Base-by-base conservation (phyloP, 257 asterid genomes). In the Penstemon barbatus region DNA sequence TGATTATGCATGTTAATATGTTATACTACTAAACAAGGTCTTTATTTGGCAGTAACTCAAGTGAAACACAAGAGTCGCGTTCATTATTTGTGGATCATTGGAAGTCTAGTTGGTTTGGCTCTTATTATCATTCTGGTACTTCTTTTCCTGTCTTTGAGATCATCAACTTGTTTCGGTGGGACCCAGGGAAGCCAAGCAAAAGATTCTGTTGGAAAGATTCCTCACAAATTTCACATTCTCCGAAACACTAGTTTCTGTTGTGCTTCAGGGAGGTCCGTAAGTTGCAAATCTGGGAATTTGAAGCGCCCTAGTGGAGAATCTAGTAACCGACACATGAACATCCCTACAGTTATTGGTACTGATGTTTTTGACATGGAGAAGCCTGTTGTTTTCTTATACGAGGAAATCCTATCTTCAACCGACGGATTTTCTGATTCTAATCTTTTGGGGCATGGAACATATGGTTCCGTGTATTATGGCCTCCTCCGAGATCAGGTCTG, bases 391-490 rank as follows among this genome's bases (percentile, higher is more conserved):
- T 87, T 90, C 73, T 45, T 83, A 33, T 88, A 87, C 3, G 88
- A 84, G 67, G 99, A 88, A 67, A 80, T 93, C 74, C 70, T 84
- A 8, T 77, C 85, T 65, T 80, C 92, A 8, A 89, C 99, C 0
- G 97, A 87, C 38, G 87, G 95, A 40, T 91, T 94, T 73, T 90
- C 96, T 3, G 97, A 90, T 68, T 77, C 96, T 71, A 87, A 84
- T 81, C 95, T 90, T 75, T 80, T 94, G 79, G 99, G 99, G 40
- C 90, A 91, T 63, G 99, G 99, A 64, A 84, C 91, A 25, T 94
- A 90, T 66, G 99, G 97, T 52, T 88, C 99, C 0, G 97, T 94
- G 70, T 94, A 91, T 81, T 89, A 83, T 52, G 90, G 91, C 77
- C 84, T 78, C 33, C 95, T 94, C 41, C 94, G 86, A n/a, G 89